These are phyloP conservation scores for Salvia rosmarinus DNA, from an alignment of 257 asterid genomes.

Conservation along the genomic window DNA sequence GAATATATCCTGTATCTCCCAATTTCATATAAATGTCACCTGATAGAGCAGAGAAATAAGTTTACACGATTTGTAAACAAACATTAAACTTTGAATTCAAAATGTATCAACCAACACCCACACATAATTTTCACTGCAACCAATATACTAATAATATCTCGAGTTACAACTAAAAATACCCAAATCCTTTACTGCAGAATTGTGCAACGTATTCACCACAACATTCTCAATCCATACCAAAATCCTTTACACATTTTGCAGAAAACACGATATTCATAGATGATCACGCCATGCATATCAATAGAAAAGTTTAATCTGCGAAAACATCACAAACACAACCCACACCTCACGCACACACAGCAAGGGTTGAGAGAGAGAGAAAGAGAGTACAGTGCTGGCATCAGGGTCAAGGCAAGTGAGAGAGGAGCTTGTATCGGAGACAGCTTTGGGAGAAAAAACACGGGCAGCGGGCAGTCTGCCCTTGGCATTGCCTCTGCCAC, in stretches of 20 bases:
- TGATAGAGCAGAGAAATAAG: background rate
- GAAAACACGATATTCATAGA: background rate
- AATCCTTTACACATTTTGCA: background rate
- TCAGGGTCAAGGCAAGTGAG: slow-evolving; percentile 71
- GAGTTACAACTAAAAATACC: background rate
- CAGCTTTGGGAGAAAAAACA: slow-evolving; percentile 65
- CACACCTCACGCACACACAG: no score
- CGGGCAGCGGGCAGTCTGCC: slow-evolving; percentile 33
- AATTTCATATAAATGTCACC: background rate
- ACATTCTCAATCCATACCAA: background rate
- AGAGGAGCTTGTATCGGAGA: slow-evolving; percentile 59
- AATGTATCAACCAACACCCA: background rate
- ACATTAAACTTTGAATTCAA: background rate
- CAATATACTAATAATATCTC: background rate
- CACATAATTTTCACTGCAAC: background rate
- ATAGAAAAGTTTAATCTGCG: no score
- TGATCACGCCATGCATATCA: background rate
- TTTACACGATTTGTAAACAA: background rate
- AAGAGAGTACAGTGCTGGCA: slow-evolving; percentile 52
- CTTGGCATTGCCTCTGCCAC: slow-evolving; percentile 20
- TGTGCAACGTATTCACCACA: background rate
- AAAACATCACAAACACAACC: background rate
- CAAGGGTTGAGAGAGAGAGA: background rate
- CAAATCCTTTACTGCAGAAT: background rate
- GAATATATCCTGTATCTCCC: background rate